A percentile compares a stretch with the other conserved stretches of the same genome.
Conservation (phyloP, 176 grass and related monocot species). For the Zizania latifolia region DNA sequence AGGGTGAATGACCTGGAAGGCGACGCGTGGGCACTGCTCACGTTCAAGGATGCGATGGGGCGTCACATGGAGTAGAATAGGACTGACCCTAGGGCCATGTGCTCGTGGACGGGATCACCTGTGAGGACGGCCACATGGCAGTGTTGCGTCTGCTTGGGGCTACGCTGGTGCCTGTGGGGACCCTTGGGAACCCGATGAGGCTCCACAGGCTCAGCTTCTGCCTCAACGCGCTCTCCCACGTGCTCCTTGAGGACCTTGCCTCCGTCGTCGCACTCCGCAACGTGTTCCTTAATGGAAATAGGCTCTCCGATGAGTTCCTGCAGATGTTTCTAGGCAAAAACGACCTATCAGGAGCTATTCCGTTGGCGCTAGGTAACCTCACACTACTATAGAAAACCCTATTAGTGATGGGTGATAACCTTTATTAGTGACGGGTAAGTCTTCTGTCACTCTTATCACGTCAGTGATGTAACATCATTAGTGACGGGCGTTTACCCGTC, state of each 20-base stretch:
- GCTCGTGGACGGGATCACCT: slow-evolving; percentile 52
- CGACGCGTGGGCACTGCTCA: slow-evolving; percentile 36
- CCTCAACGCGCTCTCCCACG: slow-evolving; percentile 39
- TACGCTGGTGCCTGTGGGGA: slow-evolving; percentile 28
- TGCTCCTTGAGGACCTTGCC: slow-evolving; percentile 35
- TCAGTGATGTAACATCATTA: too few species aligned
- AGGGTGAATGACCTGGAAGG: slow-evolving; percentile 22
- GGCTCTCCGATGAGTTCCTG: slow-evolving; percentile 45
- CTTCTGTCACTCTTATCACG: too few species aligned
- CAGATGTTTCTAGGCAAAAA: slow-evolving; percentile 34
- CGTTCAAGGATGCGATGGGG: slow-evolving; percentile 48
- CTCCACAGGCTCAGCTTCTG: slow-evolving; percentile 52
- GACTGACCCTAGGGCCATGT: neutral
- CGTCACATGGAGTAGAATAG: slow-evolving; percentile 37
- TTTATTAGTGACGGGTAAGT: too few species aligned
- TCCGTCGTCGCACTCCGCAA: slow-evolving; percentile 16
- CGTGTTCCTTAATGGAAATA: slow-evolving; percentile 54
- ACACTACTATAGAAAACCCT: too few species aligned
- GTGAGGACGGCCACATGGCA: slow-evolving; percentile 32
- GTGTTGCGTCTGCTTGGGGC: slow-evolving; percentile 38
- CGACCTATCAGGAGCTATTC: slow-evolving; percentile 27
- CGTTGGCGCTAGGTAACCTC: slow-evolving; percentile 37
- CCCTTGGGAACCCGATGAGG: slow-evolving; percentile 53
- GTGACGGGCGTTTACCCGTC: too few species aligned
- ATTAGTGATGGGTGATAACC: too few species aligned